phyloP scores from a whole-genome alignment of 225 moss, liverwort and hornwort species.

The Bryoerythrophyllum caledonicum region DNA sequence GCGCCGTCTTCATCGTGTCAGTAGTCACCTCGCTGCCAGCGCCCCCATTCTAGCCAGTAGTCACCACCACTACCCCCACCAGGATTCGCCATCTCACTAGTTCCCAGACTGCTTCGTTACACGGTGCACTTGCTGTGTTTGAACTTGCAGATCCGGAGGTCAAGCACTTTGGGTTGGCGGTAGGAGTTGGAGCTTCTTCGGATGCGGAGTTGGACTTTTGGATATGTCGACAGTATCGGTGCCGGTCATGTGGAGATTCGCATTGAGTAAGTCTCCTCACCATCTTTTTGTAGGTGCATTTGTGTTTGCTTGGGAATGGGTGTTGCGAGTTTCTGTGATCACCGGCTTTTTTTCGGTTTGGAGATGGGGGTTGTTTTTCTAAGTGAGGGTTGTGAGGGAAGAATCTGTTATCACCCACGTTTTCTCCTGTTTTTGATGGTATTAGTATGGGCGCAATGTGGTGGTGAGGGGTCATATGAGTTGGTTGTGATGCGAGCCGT shows the following conservation, averaged over 20 bases:
- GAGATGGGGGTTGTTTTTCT: neutral
- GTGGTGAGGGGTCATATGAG: neutral
- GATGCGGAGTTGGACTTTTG: neutral
- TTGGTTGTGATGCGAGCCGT: neutral
- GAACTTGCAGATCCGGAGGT: slow-evolving; percentile 4
- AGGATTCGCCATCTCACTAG: neutral
- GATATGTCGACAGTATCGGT: neutral
- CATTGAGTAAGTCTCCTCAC: slow-evolving; percentile 15
- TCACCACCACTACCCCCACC: neutral
- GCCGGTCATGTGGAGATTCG: neutral
- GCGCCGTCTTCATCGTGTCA: slow-evolving; percentile 25
- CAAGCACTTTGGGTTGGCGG: neutral
- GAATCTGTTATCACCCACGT: neutral
- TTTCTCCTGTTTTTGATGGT: neutral
- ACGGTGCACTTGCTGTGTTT: no score
- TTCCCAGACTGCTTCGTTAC: no score
- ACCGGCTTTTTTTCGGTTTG: neutral
- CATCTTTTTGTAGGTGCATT: neutral
- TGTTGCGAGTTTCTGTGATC: no score
- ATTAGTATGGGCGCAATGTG: neutral
- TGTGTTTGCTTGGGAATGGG: no score
- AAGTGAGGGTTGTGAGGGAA: neutral
- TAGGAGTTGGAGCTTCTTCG: neutral
- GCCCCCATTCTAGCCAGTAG: no score
- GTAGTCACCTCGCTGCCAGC: no score